These are phyloP conservation scores for Chenopodium berlandieri DNA, from an alignment of 148 eudicot genomes.

Conservation along the genomic window DNA sequence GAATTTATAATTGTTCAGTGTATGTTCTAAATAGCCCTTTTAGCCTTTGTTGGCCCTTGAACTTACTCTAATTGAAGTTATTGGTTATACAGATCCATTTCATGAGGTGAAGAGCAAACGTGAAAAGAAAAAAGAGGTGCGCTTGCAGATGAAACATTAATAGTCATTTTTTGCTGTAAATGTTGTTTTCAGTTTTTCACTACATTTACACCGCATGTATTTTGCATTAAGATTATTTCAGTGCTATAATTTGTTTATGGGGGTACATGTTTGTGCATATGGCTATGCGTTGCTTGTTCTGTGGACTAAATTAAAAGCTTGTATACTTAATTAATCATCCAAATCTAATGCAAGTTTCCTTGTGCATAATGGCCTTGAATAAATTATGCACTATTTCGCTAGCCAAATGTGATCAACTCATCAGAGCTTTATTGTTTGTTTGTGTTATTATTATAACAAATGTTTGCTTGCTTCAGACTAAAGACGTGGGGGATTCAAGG, in stretches of 20 bases:
- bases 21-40: neutral
- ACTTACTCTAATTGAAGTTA: conserved; percentile 39
- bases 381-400: neutral
- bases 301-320: neutral
- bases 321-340: neutral
- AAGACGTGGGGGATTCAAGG: conserved; percentile 70
- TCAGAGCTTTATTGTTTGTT: neutral
- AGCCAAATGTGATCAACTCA: neutral
- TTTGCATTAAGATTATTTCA: neutral
- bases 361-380: neutral
- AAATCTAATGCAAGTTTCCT: neutral
- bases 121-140: conserved; percentile 98
- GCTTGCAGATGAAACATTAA: conserved; percentile 29
- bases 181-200: neutral
- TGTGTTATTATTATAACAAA: neutral
- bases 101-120: conserved; percentile 99
- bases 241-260: neutral
- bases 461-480: conserved; percentile 43
- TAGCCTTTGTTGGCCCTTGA: conserved; percentile 6
- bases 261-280: neutral
- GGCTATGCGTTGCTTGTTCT: neutral
- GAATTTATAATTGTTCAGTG: conserved; percentile 3
- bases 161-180: conserved; percentile 8
- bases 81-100: conserved; percentile 70
- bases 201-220: neutral